Base-by-base conservation (phyloP, 495 filamentous ascomycete species). In the Lichina pygmaea region DNA sequence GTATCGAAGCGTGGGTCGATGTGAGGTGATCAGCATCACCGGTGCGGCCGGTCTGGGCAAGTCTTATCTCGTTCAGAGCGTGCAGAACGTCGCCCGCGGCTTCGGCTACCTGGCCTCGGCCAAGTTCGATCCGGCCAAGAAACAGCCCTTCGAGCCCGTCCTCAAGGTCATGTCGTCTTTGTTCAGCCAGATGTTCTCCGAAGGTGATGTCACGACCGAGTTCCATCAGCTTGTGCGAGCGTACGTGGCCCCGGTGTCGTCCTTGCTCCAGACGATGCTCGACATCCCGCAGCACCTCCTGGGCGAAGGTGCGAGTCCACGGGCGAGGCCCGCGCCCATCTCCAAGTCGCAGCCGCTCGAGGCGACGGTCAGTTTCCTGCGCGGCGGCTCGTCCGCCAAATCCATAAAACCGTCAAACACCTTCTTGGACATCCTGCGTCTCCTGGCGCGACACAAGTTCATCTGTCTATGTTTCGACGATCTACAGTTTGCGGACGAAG, bases 121-220 rank as follows among this genome's bases (percentile, higher is more conserved):
- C 15, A 86, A 85, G 55, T 82, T 93, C 49, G 84, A 92, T 51
- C 73, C 73, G n/a, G 73, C 79, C 5, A 73, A 76, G 57, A 71
- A 72, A 47, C 75, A 78, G 0, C 81, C 85, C 4, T 93, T 86
- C 55, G 82, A 84, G 32, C 81, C 84, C 0, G 69, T 92, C 37
- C 65, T 89, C 3, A 79, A 77, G 52, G 62, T 86, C 2, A 62
- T 92, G 48, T 80, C 80, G 6, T 85, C 78, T 37, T 62, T 92
- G 6, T 79, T 93, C 50, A 78, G 82, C 43, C 85, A 93, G 52
- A 84, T 91, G 7, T 92, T 86, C 62, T 86, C 82, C 0, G 84
- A 93, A 55, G 76, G 75, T 45, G 80, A 92, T 58, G 77, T 86
- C 2, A 74, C 75, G 2, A 91, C 79, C 0, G 68, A 78, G 5